Base-by-base conservation (phyloP, 331 rosid species). In the Acacia concinna region DNA sequence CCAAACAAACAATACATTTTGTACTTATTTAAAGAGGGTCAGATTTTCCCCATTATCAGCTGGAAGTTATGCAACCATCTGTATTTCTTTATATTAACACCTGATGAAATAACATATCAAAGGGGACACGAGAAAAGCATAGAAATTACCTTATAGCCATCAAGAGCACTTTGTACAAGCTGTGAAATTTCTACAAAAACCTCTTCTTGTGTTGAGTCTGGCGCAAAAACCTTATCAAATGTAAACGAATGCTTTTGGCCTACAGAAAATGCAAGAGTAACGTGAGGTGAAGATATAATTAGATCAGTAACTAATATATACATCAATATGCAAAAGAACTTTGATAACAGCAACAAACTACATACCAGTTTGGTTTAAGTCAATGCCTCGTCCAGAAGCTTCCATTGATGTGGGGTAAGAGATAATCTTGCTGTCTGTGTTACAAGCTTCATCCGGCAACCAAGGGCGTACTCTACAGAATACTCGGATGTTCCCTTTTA, bases 91-190 rank as follows among this genome's bases (percentile, higher is more conserved):
- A 27, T 6, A 20, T 32, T 38, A 34, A 51, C n/a, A 62, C 2
- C 37, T 20, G 46, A 28, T 70, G 23, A 71, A 51, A 59, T 15
- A 34, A 44, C 18, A 17, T 18, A 52, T 9, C 23, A n/a, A 77
- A 28, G 54, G 20, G 69, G 32, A 20, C 31, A 49, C 30, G 23
- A 62, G 25, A 78, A 35, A 51, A 75, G 73, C 69, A 79, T 27
- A 38, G 18, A 46, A 57, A 78, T 84, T 85, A 96, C 99, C 99
- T 93, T 96, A 68, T 96, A 96, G 74, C 99, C 99, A 78, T 96
- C 98, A 18, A 96, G 97, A 43, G 99, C 98, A 65, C 99, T 96
- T 88, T 96, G 99, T 21, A 96, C 99, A 37, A 96, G 98, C 87
- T 96, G 99, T 14, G 99, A 93, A 75, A 96, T 91, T 83, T 96